phyloP scores from a whole-genome alignment of 2,329 filamentous ascomycete genomes.

The Cladophialophora carrionii region DNA sequence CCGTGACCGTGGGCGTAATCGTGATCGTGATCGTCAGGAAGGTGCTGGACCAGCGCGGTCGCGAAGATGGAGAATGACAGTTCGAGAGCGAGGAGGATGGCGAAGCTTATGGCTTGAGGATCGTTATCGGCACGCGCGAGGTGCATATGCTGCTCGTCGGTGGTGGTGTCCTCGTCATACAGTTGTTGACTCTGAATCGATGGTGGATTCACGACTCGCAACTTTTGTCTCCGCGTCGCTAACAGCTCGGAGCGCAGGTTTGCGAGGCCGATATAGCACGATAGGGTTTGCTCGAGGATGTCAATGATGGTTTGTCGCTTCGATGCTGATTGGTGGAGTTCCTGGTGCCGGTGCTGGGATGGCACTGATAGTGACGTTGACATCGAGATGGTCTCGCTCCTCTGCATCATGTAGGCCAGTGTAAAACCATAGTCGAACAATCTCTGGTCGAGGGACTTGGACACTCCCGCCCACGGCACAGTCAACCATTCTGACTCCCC shows the following conservation, averaged over 20 bases:
- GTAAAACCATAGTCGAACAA: constrained; percentile 22
- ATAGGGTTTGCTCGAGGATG: constrained; percentile 8
- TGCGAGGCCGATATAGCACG: neutral
- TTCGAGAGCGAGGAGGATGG: constrained; percentile 16
- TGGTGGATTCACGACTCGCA: neutral
- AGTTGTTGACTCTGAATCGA: neutral
- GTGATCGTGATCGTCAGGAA: neutral
- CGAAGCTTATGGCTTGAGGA: neutral
- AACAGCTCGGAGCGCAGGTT: neutral
- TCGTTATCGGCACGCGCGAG: neutral
- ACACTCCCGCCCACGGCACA: constrained; percentile 14
- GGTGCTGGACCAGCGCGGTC: constrained; percentile 6
- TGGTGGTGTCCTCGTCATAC: neutral
- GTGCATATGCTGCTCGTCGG: neutral
- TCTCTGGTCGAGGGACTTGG: constrained; percentile 20
- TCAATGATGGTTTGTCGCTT: neutral
- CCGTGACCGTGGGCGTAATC: too few species aligned
- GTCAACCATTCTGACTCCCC: constrained; percentile 14
- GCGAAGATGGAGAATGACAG: constrained; percentile 11
- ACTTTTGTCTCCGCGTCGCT: neutral
- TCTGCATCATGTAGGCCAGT: constrained; percentile 5
- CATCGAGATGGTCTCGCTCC: neutral
- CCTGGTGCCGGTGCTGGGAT: neutral
- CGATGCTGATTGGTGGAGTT: neutral
- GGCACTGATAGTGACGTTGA: neutral